A percentile compares a stretch with the other conserved stretches of the same genome.
These are phyloP conservation scores for Stagonosporopsis cucurbitacearum DNA, from an alignment of 2,329 filamentous ascomycete species.

Conservation along the genomic window DNA sequence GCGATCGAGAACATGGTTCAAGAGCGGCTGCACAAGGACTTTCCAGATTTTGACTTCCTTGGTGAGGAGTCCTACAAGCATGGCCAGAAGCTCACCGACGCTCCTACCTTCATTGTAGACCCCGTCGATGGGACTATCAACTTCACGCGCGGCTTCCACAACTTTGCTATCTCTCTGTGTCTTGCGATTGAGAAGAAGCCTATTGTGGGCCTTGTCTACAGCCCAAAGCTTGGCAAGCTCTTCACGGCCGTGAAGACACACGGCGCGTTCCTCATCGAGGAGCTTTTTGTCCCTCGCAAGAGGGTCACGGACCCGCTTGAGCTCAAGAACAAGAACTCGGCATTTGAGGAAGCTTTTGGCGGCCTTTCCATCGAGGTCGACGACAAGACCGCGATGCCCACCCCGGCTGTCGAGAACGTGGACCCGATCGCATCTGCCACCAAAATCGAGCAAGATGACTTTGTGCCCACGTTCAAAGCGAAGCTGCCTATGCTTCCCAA, in stretches of 20 bases:
- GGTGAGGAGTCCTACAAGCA: constrained; percentile 48
- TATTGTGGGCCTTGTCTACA: constrained; percentile 46
- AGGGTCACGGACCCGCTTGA: constrained; percentile 1
- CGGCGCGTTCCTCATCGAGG: constrained; percentile 40
- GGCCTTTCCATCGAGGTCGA: background rate
- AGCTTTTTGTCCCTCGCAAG: constrained; percentile 10
- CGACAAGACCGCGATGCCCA: background rate
- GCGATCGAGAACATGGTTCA: constrained; percentile 61
- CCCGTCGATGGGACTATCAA: constrained; percentile 51
- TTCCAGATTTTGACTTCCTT: constrained; percentile 54
- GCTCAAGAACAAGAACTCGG: background rate
- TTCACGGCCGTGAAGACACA: constrained; percentile 44
- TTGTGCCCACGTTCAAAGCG: constrained; percentile 5
- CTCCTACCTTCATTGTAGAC: constrained; percentile 47
- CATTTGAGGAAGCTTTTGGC: background rate
- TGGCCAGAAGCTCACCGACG: constrained; percentile 37
- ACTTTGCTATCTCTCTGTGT: constrained; percentile 45
- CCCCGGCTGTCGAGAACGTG: background rate
- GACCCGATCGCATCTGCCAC: background rate
- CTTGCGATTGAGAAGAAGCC: constrained; percentile 42
- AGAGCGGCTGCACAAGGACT: constrained; percentile 50
- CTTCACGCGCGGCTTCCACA: constrained; percentile 48
- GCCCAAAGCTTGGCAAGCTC: constrained; percentile 44
- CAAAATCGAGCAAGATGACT: background rate
- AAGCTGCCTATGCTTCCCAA: constrained; percentile 9